phyloP scores from a whole-genome alignment of 2,329 filamentous ascomycete genomes.

The Leptosphaerulina australis region DNA sequence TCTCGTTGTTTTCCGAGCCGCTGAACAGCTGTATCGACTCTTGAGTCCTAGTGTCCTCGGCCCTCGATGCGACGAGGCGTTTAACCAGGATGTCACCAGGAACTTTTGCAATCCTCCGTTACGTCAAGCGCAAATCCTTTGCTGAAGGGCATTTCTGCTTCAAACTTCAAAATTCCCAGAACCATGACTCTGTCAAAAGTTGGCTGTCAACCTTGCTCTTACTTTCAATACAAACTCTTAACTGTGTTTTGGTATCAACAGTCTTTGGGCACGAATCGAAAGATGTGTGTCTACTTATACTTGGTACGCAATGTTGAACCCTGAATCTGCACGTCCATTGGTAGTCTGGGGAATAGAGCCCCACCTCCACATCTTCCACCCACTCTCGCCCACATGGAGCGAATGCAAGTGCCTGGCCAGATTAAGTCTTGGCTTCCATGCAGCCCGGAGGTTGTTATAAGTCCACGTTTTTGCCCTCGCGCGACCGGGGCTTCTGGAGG shows the following conservation, averaged over 20 bases:
- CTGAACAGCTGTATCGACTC: too few relatives aligned
- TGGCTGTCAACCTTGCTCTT: background rate
- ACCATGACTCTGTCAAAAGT: too few relatives aligned
- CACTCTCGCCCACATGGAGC: constrained; percentile 12
- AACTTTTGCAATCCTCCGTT: constrained; percentile 3
- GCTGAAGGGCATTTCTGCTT: too few relatives aligned
- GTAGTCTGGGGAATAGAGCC: constrained; percentile 2
- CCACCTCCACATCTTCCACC: constrained; percentile 15
- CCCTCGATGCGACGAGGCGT: constrained; percentile 12
- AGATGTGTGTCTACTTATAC: background rate
- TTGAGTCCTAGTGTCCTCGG: constrained; percentile 1
- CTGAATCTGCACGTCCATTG: constrained; percentile 2
- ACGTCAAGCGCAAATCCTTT: constrained; percentile 8
- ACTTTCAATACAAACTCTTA: background rate
- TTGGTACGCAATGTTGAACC: background rate
- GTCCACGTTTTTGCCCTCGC: background rate
- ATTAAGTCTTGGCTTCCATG: constrained; percentile 10
- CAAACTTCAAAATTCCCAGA: background rate
- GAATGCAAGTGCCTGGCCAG: constrained; percentile 7
- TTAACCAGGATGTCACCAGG: constrained; percentile 1
- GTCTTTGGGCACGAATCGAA: too few relatives aligned
- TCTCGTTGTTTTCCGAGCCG: constrained; percentile 1
- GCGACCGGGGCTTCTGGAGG: background rate
- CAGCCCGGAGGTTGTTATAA: constrained; percentile 10
- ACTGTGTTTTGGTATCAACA: background rate